phyloP scores from a whole-genome alignment of 495 filamentous ascomycete genomes.

The Neurospora sp. region DNA sequence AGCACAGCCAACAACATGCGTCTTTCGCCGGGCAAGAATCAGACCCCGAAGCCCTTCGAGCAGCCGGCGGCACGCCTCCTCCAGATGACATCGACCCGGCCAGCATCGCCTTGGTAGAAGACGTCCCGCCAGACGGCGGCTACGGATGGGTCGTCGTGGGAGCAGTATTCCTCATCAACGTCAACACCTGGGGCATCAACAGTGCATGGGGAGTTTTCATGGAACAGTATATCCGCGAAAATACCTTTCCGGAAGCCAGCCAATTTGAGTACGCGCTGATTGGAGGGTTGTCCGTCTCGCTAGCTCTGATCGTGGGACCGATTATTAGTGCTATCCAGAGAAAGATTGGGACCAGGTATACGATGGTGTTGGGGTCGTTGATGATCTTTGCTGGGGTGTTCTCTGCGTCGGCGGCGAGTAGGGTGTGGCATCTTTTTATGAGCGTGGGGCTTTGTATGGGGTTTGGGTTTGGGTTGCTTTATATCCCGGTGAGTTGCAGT shows the following conservation, averaged over 20 bases:
- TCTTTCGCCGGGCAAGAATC: not conserved
- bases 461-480: constrained; percentile 62
- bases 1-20: not conserved
- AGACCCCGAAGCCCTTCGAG: not conserved
- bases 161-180: constrained; percentile 39
- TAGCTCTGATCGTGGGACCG: constrained; percentile 48
- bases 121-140: constrained; percentile 43
- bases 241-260: constrained; percentile 48
- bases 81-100: not conserved
- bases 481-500: constrained; percentile 38
- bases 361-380: constrained; percentile 45
- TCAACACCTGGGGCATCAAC: constrained; percentile 48
- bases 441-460: constrained; percentile 63
- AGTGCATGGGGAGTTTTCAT: constrained; percentile 48
- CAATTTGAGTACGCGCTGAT: constrained; percentile 54
- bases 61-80: not conserved
- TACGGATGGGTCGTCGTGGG: constrained; percentile 51
- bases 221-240: constrained; percentile 46
- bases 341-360: constrained; percentile 37
- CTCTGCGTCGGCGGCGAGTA: constrained; percentile 44
- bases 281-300: constrained; percentile 55
- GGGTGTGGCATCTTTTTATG: constrained; percentile 60
- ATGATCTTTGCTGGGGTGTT: constrained; percentile 45
- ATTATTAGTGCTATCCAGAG: constrained; percentile 45
- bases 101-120: constrained; percentile 1